Evolutionary conservation across 1,284 basidiomycete species (phyloP).

Genomic region (Phellopilus nigrolimitatus): DNA sequence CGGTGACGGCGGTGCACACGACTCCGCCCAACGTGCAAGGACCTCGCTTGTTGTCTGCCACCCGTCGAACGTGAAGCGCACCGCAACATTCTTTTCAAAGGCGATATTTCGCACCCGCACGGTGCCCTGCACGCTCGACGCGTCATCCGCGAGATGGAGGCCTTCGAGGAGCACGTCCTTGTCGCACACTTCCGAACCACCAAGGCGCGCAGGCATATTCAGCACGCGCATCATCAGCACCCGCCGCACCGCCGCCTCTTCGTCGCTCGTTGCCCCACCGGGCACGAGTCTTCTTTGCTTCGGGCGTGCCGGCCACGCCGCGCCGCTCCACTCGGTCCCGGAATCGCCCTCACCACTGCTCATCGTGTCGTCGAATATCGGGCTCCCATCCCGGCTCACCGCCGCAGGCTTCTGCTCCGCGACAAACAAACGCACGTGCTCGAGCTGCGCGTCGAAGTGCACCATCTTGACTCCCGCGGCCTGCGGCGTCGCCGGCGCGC

Average conservation of each 20-base stretch:
- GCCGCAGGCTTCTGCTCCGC: slow-evolving; percentile 92
- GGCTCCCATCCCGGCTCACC: slow-evolving; percentile 87
- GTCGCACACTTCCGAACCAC: slow-evolving; percentile 23
- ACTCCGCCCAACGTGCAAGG: slow-evolving; percentile 71
- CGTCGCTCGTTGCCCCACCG: slow-evolving; percentile 4
- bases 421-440: slow-evolving; percentile 90
- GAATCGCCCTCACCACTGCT: slow-evolving; percentile 56
- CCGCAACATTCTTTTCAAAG: slow-evolving; percentile 83
- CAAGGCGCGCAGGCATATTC: slow-evolving; percentile 43
- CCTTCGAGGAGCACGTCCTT: slow-evolving; percentile 50
- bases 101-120: slow-evolving; percentile 83
- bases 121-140: slow-evolving; percentile 56
- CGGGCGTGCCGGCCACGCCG: slow-evolving; percentile 31
- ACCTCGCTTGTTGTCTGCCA: slow-evolving; percentile 98
- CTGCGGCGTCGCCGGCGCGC: slow-evolving; percentile 28
- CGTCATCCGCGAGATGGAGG: slow-evolving; percentile 58
- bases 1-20: slow-evolving; percentile 27
- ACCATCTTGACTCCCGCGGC: slow-evolving; percentile 67
- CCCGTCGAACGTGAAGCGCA: slow-evolving; percentile 89
- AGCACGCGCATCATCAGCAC: slow-evolving; percentile 47
- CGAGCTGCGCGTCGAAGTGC: slow-evolving; percentile 89
- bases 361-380: slow-evolving; percentile 68
- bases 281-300: slow-evolving; percentile 1
- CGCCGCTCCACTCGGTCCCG: slow-evolving; percentile 56
- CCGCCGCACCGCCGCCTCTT: slow-evolving; percentile 29